Conservation (phyloP, 73 alveolate genomes). For the Effrenium voratum region DNA sequence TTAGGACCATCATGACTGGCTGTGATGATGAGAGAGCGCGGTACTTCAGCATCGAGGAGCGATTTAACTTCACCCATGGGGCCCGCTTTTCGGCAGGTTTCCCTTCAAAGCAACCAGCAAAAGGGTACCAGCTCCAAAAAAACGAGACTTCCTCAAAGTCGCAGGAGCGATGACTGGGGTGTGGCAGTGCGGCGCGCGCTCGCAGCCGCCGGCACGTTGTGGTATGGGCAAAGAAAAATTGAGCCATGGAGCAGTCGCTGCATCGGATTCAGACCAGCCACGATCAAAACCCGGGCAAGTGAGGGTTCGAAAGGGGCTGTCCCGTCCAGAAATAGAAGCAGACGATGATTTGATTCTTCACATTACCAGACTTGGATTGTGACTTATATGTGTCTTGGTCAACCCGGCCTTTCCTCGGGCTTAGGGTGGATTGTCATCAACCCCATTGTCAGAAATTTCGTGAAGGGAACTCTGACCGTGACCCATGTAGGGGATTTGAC, state of each 20-base stretch:
- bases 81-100: not conserved
- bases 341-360: too few relatives aligned
- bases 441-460: too few relatives aligned
- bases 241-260: not conserved
- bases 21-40: slow-evolving; percentile 92
- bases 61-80: not conserved
- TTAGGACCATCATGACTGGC: slow-evolving; percentile 90
- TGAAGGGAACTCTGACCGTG: too few relatives aligned
- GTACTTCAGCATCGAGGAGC: slow-evolving; percentile 85
- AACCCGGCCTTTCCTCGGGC: too few relatives aligned
- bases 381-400: too few relatives aligned
- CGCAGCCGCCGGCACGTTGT: not conserved
- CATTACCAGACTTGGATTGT: too few relatives aligned
- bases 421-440: too few relatives aligned
- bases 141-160: not conserved
- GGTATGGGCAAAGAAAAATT: not conserved
- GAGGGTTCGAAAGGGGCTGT: too few relatives aligned
- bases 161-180: not conserved
- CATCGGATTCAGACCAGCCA: too few relatives aligned
- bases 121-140: not conserved
- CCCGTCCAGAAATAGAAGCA: too few relatives aligned
- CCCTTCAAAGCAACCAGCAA: not conserved
- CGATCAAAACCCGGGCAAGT: too few relatives aligned
- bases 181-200: not conserved
- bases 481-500: too few relatives aligned